These are phyloP conservation scores for Allium sativum DNA, from an alignment of 106 monocot genomes.

Conservation along the genomic window DNA sequence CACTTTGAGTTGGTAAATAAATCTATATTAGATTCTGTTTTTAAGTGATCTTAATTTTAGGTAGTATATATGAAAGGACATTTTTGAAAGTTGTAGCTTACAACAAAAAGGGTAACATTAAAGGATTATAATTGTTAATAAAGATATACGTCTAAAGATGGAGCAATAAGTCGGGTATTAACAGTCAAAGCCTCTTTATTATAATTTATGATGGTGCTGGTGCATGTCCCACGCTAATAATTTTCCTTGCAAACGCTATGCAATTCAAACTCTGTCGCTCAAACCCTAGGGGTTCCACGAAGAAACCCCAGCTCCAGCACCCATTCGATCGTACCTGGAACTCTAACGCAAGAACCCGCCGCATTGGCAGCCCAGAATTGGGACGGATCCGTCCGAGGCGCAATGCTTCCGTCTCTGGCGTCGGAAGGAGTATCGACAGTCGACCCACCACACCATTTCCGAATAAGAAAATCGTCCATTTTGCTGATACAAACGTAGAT, in stretches of 20 bases:
- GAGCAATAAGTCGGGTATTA: no score
- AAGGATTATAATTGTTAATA: no score
- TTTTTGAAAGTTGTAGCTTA: no score
- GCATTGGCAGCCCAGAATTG: conserved; percentile 4
- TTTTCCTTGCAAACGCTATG: background rate
- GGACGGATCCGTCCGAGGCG: background rate
- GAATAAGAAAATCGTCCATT: conserved; percentile 45
- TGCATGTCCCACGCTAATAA: no score
- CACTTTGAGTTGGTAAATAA: no score
- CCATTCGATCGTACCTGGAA: background rate
- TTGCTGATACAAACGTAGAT: conserved; percentile 5
- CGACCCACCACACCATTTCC: conserved; percentile 71
- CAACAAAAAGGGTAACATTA: no score
- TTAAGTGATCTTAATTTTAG: no score
- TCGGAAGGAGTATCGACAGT: conserved; percentile 34
- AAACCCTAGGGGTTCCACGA: background rate
- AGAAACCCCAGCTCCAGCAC: background rate
- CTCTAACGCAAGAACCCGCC: conserved; percentile 10
- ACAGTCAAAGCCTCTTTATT: no score
- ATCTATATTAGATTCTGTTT: no score
- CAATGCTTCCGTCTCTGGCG: conserved; percentile 5
- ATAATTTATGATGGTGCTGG: no score
- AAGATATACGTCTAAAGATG: no score
- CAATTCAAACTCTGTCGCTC: background rate
- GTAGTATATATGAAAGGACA: no score